phyloP scores from a whole-genome alignment of 805 yeast genomes.

The Candida lessepsii region DNA sequence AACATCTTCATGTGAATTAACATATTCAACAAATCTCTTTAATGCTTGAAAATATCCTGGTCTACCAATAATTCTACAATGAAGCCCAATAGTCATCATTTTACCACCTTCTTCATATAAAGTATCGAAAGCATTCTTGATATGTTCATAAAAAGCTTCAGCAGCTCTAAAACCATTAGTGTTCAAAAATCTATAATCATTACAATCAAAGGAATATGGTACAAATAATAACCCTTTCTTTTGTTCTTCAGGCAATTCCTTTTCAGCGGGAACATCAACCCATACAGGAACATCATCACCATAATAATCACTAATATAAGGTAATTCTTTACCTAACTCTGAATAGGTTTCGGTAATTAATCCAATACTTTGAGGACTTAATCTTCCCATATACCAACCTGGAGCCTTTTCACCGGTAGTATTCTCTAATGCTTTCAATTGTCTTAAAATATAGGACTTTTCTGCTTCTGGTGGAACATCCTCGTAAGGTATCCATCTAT shows the following conservation, averaged over 20 bases:
- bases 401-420: conserved; percentile 13
- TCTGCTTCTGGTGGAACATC: conserved; percentile 16
- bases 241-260: conserved; percentile 15
- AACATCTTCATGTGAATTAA: conserved; percentile 14
- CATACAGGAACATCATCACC: conserved; percentile 20
- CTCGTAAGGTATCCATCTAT: conserved; percentile 19
- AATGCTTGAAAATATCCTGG: conserved; percentile 17
- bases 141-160: conserved; percentile 25
- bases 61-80: conserved; percentile 16
- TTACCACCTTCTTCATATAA: conserved; percentile 18
- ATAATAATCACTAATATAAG: conserved; percentile 17
- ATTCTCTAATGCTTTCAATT: conserved; percentile 13
- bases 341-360: conserved; percentile 15
- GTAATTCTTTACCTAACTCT: conserved; percentile 15
- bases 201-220: conserved; percentile 24
- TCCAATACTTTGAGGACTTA: conserved; percentile 16
- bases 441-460: conserved; percentile 16
- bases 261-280: conserved; percentile 18
- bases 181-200: conserved; percentile 23
- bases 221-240: conserved; percentile 24
- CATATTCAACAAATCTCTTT: conserved; percentile 17
- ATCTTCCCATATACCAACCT: conserved; percentile 20
- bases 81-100: conserved; percentile 19
- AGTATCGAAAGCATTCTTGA: conserved; percentile 34
- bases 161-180: conserved; percentile 24